Base-by-base conservation (phyloP, 1,139 yeast species). In the Arxiozyma heterogenica region DNA sequence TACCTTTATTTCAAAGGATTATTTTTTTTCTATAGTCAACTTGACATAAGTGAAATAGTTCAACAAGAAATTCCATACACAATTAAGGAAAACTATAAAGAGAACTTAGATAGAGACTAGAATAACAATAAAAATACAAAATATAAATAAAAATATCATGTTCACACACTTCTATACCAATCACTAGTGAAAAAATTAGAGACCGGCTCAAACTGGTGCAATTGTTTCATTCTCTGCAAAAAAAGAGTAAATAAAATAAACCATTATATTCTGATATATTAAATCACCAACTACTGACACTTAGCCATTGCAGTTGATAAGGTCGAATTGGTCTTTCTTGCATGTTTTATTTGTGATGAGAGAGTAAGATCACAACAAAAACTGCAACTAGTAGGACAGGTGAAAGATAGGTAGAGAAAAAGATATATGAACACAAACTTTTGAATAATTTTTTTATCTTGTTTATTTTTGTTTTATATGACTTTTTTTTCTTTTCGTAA, bases 111-210 rank as follows among this genome's bases (percentile, higher is more conserved):
- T 12, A 34, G 39, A 34, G n/a, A 6, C 8, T 27, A 4, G 4
- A 7, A 34, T 44, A 41, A 41, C 7, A 9, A 34, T 21, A 27
- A n/a, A 17, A 11, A 9, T 23, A 15, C 22, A 22, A n/a, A n/a
- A 45, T 27, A 25, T 21, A 45, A 25, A 12, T 41, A 5, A 12
- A 5, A 41, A 27, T 20, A 30, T 15, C 41, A 41, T 64, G 65
- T 63, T 47, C 55, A 55, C 65, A 64, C 64, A 52, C 65, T 64
- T 64, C 67, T 64, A 64, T 64, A 62, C 64, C 66, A 56, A 53
- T 54, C 58, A 55, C 51, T 53, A 55, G 63, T 62, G 39, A 27
- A 49, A 23, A 51, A 21, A 47, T 43, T 49, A 25, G 51, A 53
- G 55, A 54, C 59, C 64, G 62, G 64, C 66, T 64, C 67, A 64